phyloP scores from a whole-genome alignment of 108 stramenopile species.

The Cyclotella sp. region DNA sequence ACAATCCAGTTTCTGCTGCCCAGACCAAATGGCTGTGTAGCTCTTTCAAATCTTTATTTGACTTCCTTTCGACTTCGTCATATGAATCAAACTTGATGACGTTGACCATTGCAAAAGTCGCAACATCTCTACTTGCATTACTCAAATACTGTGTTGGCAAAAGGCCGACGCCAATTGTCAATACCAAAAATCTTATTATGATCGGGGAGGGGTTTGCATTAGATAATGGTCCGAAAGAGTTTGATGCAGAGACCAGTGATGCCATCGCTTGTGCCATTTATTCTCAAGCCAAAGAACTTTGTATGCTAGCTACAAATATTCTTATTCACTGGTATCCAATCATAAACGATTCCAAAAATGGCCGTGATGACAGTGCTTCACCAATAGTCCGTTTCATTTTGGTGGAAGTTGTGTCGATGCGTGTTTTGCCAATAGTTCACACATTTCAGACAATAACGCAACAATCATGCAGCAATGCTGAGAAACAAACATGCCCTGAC shows the following conservation, averaged over 20 bases:
- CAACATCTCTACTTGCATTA: constrained; percentile 23
- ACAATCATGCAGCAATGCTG: neutral
- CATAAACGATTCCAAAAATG: constrained; percentile 18
- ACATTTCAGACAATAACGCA: constrained; percentile 22
- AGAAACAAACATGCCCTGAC: constrained; percentile 13
- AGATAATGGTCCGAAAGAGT: constrained; percentile 19
- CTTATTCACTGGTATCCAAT: constrained; percentile 63
- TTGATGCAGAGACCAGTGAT: constrained; percentile 33
- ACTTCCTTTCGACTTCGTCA: constrained; percentile 8
- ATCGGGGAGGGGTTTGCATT: constrained; percentile 12
- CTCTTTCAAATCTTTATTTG: constrained; percentile 32
- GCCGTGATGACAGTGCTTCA: constrained; percentile 7
- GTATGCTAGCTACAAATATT: constrained; percentile 54
- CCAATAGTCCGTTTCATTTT: constrained; percentile 58
- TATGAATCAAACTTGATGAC: neutral
- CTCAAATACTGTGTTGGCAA: constrained; percentile 41
- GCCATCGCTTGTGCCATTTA: constrained; percentile 48
- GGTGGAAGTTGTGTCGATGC: constrained; percentile 57
- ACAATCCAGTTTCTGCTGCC: constrained; percentile 38
- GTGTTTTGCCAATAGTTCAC: constrained; percentile 40
- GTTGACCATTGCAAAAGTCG: constrained; percentile 19
- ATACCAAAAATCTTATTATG: constrained; percentile 25
- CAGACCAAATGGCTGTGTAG: constrained; percentile 39
- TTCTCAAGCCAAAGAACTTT: constrained; percentile 50
- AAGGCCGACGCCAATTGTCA: constrained; percentile 56